Evolutionary conservation across 306 rosid genomes (phyloP).

Genomic region (Betula pendula): DNA sequence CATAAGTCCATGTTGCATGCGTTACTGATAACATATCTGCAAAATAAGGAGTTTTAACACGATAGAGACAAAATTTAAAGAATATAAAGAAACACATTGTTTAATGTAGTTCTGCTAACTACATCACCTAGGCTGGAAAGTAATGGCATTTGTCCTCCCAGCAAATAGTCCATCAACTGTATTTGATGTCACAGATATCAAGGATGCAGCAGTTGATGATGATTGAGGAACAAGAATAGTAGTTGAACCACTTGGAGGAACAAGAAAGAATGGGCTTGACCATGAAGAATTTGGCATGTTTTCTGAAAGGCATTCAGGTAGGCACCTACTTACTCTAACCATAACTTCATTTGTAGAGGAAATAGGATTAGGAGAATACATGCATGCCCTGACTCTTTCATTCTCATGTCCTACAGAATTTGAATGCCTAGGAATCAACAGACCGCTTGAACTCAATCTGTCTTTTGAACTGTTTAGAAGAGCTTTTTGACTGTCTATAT

Average conservation of each 20-base stretch:
- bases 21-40: conserved; percentile 89
- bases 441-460: conserved; percentile 31
- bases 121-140: conserved; percentile 86
- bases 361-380: conserved; percentile 67
- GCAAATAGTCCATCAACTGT: conserved; percentile 64
- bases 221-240: conserved; percentile 75
- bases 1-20: conserved; percentile 83
- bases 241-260: conserved; percentile 89
- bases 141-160: conserved; percentile 79
- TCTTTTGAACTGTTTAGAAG: conserved; percentile 34
- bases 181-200: conserved; percentile 73
- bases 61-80: not conserved
- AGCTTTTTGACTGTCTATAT: conserved; percentile 29
- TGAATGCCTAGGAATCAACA: conserved; percentile 35
- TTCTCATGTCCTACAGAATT: conserved; percentile 48
- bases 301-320: conserved; percentile 39
- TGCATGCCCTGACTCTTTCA: conserved; percentile 65
- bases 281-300: conserved; percentile 51
- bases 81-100: not conserved
- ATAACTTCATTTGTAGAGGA: conserved; percentile 60
- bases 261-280: conserved; percentile 77
- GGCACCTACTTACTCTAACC: conserved; percentile 62
- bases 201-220: conserved; percentile 62
- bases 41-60: conserved; percentile 29
- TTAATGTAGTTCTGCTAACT: conserved; percentile 2